These are phyloP conservation scores for Pseudopyrenochaeta lycopersici DNA, from an alignment of 2,329 filamentous ascomycete genomes.

Conservation along the genomic window DNA sequence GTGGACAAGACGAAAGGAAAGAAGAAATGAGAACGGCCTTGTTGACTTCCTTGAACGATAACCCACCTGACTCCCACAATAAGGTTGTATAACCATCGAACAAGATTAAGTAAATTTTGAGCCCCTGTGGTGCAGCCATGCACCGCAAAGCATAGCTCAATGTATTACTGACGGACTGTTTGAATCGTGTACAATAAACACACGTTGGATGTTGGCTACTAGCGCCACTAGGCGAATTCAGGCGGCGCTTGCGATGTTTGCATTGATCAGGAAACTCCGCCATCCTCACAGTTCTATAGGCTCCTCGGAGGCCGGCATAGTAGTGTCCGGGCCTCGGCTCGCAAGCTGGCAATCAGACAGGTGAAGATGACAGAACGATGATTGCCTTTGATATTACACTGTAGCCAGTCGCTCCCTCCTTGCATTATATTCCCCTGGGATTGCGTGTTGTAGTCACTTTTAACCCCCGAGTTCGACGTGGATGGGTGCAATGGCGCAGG, in stretches of 20 bases:
- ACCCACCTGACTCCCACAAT: conserved; percentile 3
- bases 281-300: neutral
- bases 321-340: conserved; percentile 16
- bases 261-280: neutral
- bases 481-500: conserved; percentile 30
- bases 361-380: neutral
- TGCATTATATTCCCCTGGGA: neutral
- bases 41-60: conserved; percentile 7
- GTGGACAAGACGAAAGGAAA: conserved; percentile 74
- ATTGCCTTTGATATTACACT: neutral
- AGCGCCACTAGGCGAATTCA: neutral
- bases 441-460: neutral
- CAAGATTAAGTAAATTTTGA: too few species aligned
- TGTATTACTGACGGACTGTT: too few species aligned
- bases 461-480: neutral
- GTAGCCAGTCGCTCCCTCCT: neutral
- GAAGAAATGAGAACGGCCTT: conserved; percentile 51
- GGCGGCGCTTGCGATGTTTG: neutral
- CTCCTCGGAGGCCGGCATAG: neutral
- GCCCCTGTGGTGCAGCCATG: too few species aligned
- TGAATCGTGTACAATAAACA: too few species aligned
- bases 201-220: neutral
- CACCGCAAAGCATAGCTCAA: too few species aligned
- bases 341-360: neutral
- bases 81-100: neutral